phyloP scores from a whole-genome alignment of 495 filamentous ascomycete genomes.

The Hypoxylon trugodes region DNA sequence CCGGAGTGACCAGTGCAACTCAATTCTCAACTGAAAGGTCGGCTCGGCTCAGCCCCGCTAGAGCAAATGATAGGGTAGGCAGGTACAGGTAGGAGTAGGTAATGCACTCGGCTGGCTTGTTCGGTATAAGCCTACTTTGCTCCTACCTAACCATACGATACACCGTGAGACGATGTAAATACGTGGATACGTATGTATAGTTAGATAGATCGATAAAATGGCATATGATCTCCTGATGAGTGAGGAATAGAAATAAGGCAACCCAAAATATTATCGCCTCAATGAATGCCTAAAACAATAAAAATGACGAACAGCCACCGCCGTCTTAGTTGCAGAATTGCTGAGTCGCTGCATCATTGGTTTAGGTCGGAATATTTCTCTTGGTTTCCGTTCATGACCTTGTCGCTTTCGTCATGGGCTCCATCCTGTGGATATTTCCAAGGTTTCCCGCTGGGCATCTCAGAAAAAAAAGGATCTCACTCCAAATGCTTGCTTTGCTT shows the following conservation, averaged over 20 bases:
- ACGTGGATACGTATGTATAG: not conserved
- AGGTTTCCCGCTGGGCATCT: constrained; percentile 11
- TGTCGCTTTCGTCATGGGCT: no score
- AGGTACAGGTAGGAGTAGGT: no score
- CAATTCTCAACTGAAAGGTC: constrained; percentile 14
- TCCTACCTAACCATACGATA: not conserved
- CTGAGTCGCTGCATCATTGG: no score
- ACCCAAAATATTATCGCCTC: not conserved
- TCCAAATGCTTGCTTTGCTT: constrained; percentile 19
- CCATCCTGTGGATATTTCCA: no score
- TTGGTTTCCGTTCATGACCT: no score
- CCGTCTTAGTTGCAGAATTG: no score
- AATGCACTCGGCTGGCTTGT: no score
- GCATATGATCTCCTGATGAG: constrained; percentile 8
- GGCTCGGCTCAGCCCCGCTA: constrained; percentile 34
- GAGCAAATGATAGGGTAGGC: constrained; percentile 26
- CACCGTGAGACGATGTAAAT: constrained; percentile 2
- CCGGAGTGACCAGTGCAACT: constrained; percentile 3
- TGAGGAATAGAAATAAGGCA: not conserved
- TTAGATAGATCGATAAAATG: not conserved
- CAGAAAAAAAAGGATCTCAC: no score
- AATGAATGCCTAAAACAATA: not conserved
- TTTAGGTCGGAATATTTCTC: no score
- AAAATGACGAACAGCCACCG: not conserved
- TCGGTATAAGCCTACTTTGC: constrained; percentile 10